phyloP scores from a whole-genome alignment of 768 basidiomycete genomes.

The Rhodosporidiobolus odoratus region DNA sequence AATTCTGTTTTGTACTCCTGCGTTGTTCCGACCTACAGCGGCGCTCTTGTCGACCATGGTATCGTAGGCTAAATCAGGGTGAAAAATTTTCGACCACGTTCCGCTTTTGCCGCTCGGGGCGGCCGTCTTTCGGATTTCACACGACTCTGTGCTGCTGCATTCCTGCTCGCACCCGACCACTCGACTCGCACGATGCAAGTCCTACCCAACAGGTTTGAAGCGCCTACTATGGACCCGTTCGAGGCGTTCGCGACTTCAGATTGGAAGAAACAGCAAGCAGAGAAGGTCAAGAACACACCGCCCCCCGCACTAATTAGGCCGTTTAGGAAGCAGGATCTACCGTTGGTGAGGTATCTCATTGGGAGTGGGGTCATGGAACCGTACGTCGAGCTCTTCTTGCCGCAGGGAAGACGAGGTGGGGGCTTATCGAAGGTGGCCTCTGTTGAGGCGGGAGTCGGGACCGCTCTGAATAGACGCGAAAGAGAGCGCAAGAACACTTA shows the following conservation, averaged over 20 bases:
- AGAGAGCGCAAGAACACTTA: not conserved
- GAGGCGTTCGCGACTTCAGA: not conserved
- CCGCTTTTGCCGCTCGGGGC: too few species aligned
- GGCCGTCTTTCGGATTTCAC: too few species aligned
- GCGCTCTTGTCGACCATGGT: too few species aligned
- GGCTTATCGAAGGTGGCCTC: not conserved
- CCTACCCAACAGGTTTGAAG: not conserved
- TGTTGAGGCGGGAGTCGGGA: too few species aligned
- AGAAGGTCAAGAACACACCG: not conserved
- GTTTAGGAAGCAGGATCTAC: constrained; percentile 17
- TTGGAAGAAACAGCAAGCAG: not conserved
- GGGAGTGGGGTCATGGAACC: constrained; percentile 32
- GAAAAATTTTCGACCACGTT: too few species aligned
- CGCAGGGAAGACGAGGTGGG: not conserved
- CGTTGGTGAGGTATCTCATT: constrained; percentile 26
- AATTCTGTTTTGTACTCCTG: too few species aligned
- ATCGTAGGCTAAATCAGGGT: too few species aligned
- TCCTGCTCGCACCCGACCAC: not conserved
- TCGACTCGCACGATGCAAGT: not conserved
- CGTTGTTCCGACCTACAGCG: too few species aligned
- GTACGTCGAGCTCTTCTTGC: constrained; percentile 5
- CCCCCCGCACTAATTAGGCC: constrained; percentile 28
- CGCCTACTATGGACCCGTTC: constrained; percentile 7
- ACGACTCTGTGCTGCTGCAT: too few species aligned
- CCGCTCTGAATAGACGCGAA: not conserved